These are phyloP conservation scores for Aspergillus pseudoviridinutans DNA, from an alignment of 2,329 filamentous ascomycete genomes.

Conservation along the genomic window DNA sequence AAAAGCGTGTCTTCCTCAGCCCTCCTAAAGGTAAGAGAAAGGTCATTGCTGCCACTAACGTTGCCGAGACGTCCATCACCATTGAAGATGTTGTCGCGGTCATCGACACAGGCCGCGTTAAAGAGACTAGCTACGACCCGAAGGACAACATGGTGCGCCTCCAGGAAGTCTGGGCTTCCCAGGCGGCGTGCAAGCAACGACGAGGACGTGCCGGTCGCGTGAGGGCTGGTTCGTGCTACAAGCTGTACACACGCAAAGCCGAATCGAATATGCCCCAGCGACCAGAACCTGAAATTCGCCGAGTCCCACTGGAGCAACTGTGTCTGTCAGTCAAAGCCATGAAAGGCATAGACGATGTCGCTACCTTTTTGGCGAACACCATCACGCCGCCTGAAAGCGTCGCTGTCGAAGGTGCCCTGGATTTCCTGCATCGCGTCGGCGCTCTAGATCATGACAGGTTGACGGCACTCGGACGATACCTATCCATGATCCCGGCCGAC, in stretches of 20 bases:
- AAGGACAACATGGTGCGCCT: constrained; percentile 91
- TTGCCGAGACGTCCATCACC: constrained; percentile 96
- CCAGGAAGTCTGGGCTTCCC: constrained; percentile 91
- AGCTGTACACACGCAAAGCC: constrained; percentile 82
- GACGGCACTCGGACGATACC: constrained; percentile 84
- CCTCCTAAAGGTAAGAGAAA: constrained; percentile 80
- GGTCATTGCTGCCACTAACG: constrained; percentile 91
- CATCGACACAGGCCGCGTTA: constrained; percentile 91
- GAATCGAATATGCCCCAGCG: constrained; percentile 80
- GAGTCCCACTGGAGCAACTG: constrained; percentile 89
- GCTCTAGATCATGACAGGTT: constrained; percentile 81
- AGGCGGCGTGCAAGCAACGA: constrained; percentile 89
- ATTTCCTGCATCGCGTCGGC: constrained; percentile 76
- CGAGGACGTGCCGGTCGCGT: constrained; percentile 92
- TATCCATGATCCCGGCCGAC: constrained; percentile 94
- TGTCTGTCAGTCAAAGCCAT: constrained; percentile 94
- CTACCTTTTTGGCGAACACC: constrained; percentile 75
- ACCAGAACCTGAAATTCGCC: constrained; percentile 87
- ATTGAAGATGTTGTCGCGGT: constrained; percentile 97
- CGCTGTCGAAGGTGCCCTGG: constrained; percentile 81
- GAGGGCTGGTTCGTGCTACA: constrained; percentile 86
- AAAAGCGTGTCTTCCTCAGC: constrained; percentile 76
- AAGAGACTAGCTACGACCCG: constrained; percentile 92
- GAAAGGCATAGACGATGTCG: constrained; percentile 75
- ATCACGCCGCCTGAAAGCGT: constrained; percentile 82